Base-by-base conservation (phyloP, 2,329 filamentous ascomycete species). In the Orbilia blumenaviensis region DNA sequence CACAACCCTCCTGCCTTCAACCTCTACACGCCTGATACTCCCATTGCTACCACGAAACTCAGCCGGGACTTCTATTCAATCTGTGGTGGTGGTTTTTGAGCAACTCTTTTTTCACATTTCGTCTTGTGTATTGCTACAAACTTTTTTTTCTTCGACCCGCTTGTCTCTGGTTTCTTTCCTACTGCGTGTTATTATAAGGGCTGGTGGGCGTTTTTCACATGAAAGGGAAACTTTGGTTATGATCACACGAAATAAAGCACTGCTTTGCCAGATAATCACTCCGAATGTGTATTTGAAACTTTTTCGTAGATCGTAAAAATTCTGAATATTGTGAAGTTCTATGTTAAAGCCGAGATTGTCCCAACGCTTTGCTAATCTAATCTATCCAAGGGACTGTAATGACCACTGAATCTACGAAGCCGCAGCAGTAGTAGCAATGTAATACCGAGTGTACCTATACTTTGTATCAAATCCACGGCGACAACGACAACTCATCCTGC, bases 401-500 rank as follows among this genome's bases (percentile, higher is more conserved):
- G n/a, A n/a, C n/a, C n/a, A n/a, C n/a, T n/a, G n/a, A 48, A 52
- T 27, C 23, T 41, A 68, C 12, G 14, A n/a, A n/a, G n/a, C n/a
- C n/a, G n/a, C n/a, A n/a, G n/a, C n/a, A n/a, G 14, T 50, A 14
- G 12, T 50, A 29, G 16, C 21, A 44, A 21, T 21, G 16, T 44
- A 60, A 10, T 18, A n/a, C n/a, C n/a, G n/a, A n/a, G n/a, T n/a
- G n/a, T n/a, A n/a, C n/a, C n/a, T n/a, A n/a, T n/a, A n/a, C n/a
- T n/a, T n/a, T n/a, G n/a, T n/a, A n/a, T n/a, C n/a, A n/a, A n/a
- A n/a, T n/a, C n/a, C n/a, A n/a, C n/a, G n/a, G n/a, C n/a, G n/a
- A n/a, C n/a, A n/a, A n/a, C n/a, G n/a, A n/a, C n/a, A 16, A 25
- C 86, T 86, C 87, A 88, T 89, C 78, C 85, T 83, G 73, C 73